Evolutionary conservation across 1,284 basidiomycete species (phyloP).

Genomic region (Leccinum fuscescens): DNA sequence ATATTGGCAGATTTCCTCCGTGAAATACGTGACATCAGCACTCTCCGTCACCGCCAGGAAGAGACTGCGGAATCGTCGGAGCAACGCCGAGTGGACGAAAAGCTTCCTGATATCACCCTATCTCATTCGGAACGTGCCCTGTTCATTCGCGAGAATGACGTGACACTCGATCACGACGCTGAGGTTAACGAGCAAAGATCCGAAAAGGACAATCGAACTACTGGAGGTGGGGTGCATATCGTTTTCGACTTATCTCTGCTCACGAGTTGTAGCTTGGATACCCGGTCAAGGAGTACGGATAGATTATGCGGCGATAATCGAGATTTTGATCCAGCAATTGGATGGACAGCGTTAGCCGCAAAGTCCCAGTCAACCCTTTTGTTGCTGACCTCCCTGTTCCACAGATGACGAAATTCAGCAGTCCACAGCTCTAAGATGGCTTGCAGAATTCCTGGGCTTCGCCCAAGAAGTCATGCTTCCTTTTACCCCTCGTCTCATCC

Average conservation of each 20-base stretch:
- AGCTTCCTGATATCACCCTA: constrained; percentile 48
- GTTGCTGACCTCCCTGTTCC: constrained; percentile 4
- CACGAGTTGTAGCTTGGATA: constrained; percentile 63
- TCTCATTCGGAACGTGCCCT: constrained; percentile 49
- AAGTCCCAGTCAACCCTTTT: background rate
- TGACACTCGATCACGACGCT: constrained; percentile 41
- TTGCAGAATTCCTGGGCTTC: constrained; percentile 88
- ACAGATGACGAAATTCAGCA: constrained; percentile 89
- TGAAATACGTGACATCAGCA: constrained; percentile 86
- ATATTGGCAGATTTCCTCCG: constrained; percentile 90
- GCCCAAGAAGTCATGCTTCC: constrained; percentile 91
- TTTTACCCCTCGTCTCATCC: constrained; percentile 91
- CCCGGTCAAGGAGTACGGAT: constrained; percentile 93
- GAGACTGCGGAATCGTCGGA: constrained; percentile 47
- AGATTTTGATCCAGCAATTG: constrained; percentile 91
- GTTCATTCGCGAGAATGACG: constrained; percentile 55
- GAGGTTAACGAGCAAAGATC: constrained; percentile 47
- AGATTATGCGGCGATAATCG: constrained; percentile 89
- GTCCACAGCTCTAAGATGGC: constrained; percentile 87
- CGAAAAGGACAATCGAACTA: constrained; percentile 53
- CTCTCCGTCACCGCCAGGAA: constrained; percentile 63
- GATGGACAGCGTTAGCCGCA: constrained; percentile 73
- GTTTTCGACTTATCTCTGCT: constrained; percentile 24
- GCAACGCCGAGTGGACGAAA: constrained; percentile 43
- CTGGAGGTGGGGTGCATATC: constrained; percentile 51